Conservation (phyloP, 176 grass and related monocot species). For the Areca catechu region DNA sequence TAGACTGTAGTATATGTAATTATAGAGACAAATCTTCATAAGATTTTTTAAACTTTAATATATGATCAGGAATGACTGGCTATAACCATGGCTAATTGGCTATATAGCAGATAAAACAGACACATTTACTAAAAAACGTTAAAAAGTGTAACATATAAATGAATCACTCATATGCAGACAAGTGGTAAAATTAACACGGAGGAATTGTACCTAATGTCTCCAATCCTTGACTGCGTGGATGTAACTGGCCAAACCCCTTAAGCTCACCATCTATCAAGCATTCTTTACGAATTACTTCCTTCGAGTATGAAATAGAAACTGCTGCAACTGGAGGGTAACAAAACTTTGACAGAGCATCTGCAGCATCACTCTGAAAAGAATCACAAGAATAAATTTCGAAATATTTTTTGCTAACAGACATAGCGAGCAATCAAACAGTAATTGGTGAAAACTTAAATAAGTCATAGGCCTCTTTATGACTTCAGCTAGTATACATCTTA, state of each 20-base stretch:
- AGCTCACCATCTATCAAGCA: slow-evolving; percentile 79
- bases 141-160: not conserved
- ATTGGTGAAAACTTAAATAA: no score
- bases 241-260: slow-evolving; percentile 87
- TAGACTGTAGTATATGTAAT: no score
- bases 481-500: no score
- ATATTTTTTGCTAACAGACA: no score
- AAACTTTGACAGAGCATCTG: slow-evolving; percentile 74
- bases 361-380: slow-evolving; percentile 49
- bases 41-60: no score
- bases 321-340: slow-evolving; percentile 96
- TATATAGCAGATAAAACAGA: no score
- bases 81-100: no score
- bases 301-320: slow-evolving; percentile 82
- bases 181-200: not conserved
- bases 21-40: no score
- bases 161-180: not conserved
- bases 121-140: no score
- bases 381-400: not conserved
- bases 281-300: slow-evolving; percentile 73
- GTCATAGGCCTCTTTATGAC: no score
- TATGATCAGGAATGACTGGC: no score
- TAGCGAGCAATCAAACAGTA: no score
- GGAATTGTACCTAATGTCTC: slow-evolving; percentile 64
- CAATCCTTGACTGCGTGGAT: slow-evolving; percentile 86